phyloP scores from a whole-genome alignment of 805 yeast species.

The Nakazawaea anatomiae region DNA sequence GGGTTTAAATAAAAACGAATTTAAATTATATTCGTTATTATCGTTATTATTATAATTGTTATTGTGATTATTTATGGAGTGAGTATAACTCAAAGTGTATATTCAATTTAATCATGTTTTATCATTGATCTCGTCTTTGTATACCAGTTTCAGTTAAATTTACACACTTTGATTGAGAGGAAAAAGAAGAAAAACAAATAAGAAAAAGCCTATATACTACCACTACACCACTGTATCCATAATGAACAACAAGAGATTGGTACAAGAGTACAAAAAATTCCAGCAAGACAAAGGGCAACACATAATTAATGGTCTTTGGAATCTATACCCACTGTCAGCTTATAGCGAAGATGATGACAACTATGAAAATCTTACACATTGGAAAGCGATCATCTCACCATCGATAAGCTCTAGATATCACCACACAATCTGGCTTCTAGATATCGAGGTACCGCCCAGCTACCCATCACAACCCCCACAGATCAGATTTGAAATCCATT shows the following conservation, averaged over 20 bases:
- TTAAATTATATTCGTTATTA: neutral
- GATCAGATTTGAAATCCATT: constrained; percentile 31
- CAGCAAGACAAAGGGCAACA: constrained; percentile 21
- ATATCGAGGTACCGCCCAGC: constrained; percentile 34
- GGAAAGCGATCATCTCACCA: constrained; percentile 39
- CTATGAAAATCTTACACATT: constrained; percentile 24
- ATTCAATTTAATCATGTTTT: too few species aligned
- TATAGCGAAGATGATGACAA: constrained; percentile 26
- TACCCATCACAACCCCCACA: constrained; percentile 61
- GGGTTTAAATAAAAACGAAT: constrained; percentile 19
- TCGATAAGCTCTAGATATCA: constrained; percentile 42
- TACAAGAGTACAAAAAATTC: constrained; percentile 28
- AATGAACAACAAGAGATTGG: constrained; percentile 26
- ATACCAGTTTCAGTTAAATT: too few species aligned
- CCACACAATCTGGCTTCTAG: constrained; percentile 43
- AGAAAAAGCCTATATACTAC: neutral
- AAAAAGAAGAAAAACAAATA: neutral
- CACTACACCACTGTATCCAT: neutral
- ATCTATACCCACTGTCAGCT: constrained; percentile 32
- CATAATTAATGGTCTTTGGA: constrained; percentile 26
- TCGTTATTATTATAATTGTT: neutral
- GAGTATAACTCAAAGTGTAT: too few species aligned
- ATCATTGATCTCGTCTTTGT: too few species aligned
- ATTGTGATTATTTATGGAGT: neutral
- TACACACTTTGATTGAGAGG: neutral